Percentiles rank a stretch among this genome's conserved stretches.
Conservation (phyloP, 768 basidiomycete genomes). For the Psilocybe tampanensis region DNA sequence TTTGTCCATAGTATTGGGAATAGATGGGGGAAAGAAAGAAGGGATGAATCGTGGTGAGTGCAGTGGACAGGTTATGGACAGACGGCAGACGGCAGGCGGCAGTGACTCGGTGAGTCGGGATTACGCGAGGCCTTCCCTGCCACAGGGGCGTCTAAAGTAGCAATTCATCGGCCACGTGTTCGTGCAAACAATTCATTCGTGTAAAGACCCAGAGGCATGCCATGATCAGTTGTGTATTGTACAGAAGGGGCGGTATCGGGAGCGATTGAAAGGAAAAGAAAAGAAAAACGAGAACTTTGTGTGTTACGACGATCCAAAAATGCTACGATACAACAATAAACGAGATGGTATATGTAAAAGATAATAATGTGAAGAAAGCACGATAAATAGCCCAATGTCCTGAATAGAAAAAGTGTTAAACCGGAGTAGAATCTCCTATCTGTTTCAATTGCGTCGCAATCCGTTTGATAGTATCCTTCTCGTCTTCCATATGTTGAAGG, state of each 20-base stretch:
- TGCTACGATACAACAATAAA: slow-evolving; percentile 11
- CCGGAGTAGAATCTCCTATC: slow-evolving; percentile 14
- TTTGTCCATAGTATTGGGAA: slow-evolving; percentile 33
- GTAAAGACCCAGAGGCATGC: no score
- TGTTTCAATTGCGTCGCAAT: slow-evolving; percentile 57
- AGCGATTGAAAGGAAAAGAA: slow-evolving; percentile 13
- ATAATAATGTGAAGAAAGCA: slow-evolving; percentile 20
- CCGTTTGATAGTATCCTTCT: slow-evolving; percentile 77
- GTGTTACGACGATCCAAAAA: slow-evolving; percentile 13
- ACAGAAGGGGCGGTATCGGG: no score
- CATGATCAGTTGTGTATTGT: background rate
- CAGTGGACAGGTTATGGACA: slow-evolving; percentile 1
- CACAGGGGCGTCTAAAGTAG: slow-evolving; percentile 28
- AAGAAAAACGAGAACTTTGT: slow-evolving; percentile 9
- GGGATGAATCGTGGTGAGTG: slow-evolving; percentile 12
- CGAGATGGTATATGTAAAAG: slow-evolving; percentile 17
- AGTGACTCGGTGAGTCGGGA: slow-evolving; percentile 21
- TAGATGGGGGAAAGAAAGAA: slow-evolving; percentile 8
- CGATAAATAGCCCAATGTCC: slow-evolving; percentile 5
- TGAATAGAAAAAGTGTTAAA: background rate
- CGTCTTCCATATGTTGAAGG: slow-evolving; percentile 79
- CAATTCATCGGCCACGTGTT: slow-evolving; percentile 24
- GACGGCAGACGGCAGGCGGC: slow-evolving; percentile 8
- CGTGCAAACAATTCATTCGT: slow-evolving; percentile 8
- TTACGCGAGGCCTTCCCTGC: slow-evolving; percentile 19